These are phyloP conservation scores for Xylaria sp. DNA, from an alignment of 2,329 filamentous ascomycete genomes.

Conservation along the genomic window DNA sequence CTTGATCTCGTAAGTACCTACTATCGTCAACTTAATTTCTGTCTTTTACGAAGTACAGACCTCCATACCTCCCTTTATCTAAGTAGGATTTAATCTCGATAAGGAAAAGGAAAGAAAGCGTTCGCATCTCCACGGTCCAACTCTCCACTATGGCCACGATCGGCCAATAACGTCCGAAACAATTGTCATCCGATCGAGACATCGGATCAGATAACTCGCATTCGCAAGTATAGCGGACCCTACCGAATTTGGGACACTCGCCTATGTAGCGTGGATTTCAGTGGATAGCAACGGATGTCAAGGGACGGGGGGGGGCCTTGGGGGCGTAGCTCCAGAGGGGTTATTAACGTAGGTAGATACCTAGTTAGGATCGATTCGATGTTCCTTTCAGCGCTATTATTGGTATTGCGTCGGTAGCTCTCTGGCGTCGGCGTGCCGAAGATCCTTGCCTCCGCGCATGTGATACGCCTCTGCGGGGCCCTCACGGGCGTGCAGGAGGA, in stretches of 20 bases:
- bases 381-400: too few species aligned
- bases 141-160: neutral
- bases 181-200: constrained; percentile 10
- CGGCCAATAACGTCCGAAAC: constrained; percentile 3
- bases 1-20: too few species aligned
- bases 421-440: neutral
- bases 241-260: constrained; percentile 18
- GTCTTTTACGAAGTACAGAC: too few species aligned
- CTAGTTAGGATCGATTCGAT: too few species aligned
- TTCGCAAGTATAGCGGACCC: constrained; percentile 15
- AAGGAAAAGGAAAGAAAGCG: too few species aligned
- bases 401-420: too few species aligned
- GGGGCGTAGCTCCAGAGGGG: neutral
- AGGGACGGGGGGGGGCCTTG: neutral
- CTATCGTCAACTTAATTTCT: too few species aligned
- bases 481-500: too few species aligned
- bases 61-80: too few species aligned
- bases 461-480: neutral
- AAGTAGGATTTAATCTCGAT: too few species aligned
- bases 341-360: too few species aligned
- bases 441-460: neutral
- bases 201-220: constrained; percentile 24
- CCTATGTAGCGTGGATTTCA: constrained; percentile 22
- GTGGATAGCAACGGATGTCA: neutral
- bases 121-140: neutral